These are phyloP conservation scores for Wickerhamomyces bovis DNA, from an alignment of 805 yeast species.

Conservation along the genomic window DNA sequence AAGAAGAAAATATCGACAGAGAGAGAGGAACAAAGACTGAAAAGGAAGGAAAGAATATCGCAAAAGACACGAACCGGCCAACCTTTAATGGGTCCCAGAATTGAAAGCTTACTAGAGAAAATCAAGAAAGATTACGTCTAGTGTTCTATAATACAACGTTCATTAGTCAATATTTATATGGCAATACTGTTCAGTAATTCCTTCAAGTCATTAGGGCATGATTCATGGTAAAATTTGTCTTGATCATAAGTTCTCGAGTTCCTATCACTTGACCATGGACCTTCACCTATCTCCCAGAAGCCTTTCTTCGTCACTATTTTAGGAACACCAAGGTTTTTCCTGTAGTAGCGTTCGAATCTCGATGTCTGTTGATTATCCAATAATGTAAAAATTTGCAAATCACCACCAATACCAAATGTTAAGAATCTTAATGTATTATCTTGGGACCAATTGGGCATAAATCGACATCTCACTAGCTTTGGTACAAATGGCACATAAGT, in stretches of 20 bases:
- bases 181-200: constrained; percentile 10
- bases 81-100: constrained; percentile 88
- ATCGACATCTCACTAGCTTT: constrained; percentile 23
- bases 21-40: constrained; percentile 37
- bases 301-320: constrained; percentile 16
- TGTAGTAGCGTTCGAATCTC: constrained; percentile 1
- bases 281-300: constrained; percentile 15
- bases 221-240: constrained; percentile 5
- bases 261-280: constrained; percentile 11
- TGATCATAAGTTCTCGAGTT: constrained; percentile 14
- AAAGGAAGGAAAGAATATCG: constrained; percentile 38
- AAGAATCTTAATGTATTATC: constrained; percentile 14
- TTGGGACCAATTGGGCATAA: constrained; percentile 29
- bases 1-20: constrained; percentile 28
- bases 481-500: constrained; percentile 27
- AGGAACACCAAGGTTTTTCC: neutral
- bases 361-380: constrained; percentile 7
- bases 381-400: constrained; percentile 24
- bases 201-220: constrained; percentile 5
- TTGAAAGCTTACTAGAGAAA: constrained; percentile 69
- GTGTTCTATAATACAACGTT: neutral
- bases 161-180: constrained; percentile 3
- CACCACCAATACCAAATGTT: constrained; percentile 33
- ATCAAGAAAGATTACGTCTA: constrained; percentile 43
- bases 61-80: constrained; percentile 72